These are phyloP conservation scores for Flaveria trinervia DNA, from an alignment of 129 eudicot species.

Conservation along the genomic window DNA sequence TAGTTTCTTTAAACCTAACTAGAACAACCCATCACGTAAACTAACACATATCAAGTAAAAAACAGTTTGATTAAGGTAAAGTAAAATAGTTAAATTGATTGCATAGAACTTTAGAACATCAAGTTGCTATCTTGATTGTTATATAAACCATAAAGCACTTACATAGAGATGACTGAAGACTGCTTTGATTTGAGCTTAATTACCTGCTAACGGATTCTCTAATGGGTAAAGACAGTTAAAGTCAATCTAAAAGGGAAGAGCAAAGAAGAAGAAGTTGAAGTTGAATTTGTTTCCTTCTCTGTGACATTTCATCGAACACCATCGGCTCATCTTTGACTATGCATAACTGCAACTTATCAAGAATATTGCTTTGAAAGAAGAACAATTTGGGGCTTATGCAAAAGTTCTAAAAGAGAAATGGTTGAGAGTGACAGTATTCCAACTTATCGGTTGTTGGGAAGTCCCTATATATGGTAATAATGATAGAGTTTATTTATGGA, in stretches of 20 bases:
- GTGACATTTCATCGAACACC: conserved; percentile 19
- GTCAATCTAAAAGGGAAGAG: not conserved
- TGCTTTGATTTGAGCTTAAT: too few relatives aligned
- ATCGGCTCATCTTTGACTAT: not conserved
- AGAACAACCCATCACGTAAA: not conserved
- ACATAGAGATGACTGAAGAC: conserved; percentile 12
- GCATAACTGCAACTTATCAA: not conserved
- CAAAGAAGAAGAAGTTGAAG: not conserved
- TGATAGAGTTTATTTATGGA: conserved; percentile 15
- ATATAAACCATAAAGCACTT: not conserved
- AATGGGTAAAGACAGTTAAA: not conserved
- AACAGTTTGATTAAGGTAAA: not conserved
- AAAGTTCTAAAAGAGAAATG: conserved; percentile 3
- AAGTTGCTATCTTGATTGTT: not conserved
- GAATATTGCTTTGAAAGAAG: conserved; percentile 4
- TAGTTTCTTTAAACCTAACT: not conserved
- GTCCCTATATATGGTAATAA: conserved; percentile 16
- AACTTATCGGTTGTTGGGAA: conserved; percentile 13
- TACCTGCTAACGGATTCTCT: not conserved
- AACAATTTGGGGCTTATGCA: not conserved
- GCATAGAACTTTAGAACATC: not conserved
- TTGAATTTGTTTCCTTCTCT: not conserved
- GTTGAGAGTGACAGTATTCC: not conserved
- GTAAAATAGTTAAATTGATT: not conserved
- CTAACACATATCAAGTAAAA: not conserved